Percentiles rank a stretch among this genome's conserved stretches.
These are phyloP conservation scores for Nakazawaea ishiwadae DNA, from an alignment of 805 yeast genomes.

Conservation along the genomic window DNA sequence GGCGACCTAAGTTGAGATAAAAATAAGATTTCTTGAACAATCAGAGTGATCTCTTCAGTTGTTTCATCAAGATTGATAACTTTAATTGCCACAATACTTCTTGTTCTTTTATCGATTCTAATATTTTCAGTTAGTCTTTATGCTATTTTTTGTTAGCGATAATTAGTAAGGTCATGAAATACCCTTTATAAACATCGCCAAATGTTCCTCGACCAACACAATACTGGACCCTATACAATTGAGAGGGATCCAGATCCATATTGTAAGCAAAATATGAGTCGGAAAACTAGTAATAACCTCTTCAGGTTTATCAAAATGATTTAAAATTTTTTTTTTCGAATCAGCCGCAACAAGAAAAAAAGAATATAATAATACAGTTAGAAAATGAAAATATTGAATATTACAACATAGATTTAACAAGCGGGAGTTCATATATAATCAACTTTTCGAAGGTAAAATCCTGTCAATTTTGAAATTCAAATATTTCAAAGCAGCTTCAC, in stretches of 20 bases:
- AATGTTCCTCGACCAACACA: constrained; percentile 83
- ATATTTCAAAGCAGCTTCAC: constrained; percentile 44
- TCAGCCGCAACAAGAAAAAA: neutral
- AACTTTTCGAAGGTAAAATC: constrained; percentile 18
- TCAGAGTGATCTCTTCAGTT: constrained; percentile 65
- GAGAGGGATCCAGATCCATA: constrained; percentile 14
- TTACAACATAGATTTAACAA: too few species aligned
- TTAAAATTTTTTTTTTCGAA: neutral
- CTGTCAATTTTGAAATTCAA: constrained; percentile 44
- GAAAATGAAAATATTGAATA: too few species aligned
- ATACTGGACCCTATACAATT: constrained; percentile 30
- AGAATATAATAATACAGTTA: too few species aligned
- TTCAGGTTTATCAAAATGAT: too few species aligned
- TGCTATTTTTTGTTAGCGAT: too few species aligned
- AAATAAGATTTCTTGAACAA: constrained; percentile 76
- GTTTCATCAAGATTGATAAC: constrained; percentile 76
- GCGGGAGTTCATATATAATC: too few species aligned
- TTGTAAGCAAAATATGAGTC: too few species aligned
- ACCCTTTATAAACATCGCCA: constrained; percentile 79
- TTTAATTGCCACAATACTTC: constrained; percentile 71
- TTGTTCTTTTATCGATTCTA: constrained; percentile 16
- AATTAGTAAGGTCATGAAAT: too few species aligned
- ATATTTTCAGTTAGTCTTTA: neutral
- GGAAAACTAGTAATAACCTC: too few species aligned
- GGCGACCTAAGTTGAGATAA: constrained; percentile 62